phyloP scores from a whole-genome alignment of 208 protist species.

The Tritrichomonas musculus region DNA sequence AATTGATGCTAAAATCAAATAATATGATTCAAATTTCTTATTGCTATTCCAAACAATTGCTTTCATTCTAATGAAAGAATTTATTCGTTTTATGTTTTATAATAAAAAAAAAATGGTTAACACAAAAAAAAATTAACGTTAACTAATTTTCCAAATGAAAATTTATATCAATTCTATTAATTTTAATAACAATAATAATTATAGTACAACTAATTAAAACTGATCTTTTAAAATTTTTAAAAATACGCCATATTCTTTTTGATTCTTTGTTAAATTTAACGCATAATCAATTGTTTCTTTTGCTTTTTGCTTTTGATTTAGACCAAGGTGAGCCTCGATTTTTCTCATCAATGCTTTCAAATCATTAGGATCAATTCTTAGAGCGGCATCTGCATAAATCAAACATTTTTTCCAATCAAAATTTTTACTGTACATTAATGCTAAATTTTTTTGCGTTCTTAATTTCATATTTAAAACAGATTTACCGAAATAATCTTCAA shows the following conservation, averaged over 20 bases:
- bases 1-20: too few relatives aligned
- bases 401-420: not conserved
- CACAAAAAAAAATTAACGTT: too few relatives aligned
- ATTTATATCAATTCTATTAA: too few relatives aligned
- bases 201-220: too few relatives aligned
- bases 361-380: not conserved
- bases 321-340: not conserved
- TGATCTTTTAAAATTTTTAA: too few relatives aligned
- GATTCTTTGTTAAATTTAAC: not conserved
- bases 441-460: not conserved
- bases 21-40: too few relatives aligned
- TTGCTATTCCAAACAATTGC: too few relatives aligned
- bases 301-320: not conserved
- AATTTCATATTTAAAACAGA: not conserved
- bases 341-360: not conserved
- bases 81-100: too few relatives aligned
- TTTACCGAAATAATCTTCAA: not conserved
- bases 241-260: not conserved
- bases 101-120: too few relatives aligned
- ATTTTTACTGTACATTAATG: not conserved
- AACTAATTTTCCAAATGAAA: too few relatives aligned
- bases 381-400: not conserved
- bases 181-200: too few relatives aligned
- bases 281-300: not conserved
- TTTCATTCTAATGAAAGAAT: too few relatives aligned